Evolutionary conservation across 2,329 filamentous ascomycete species (phyloP), one percentile per base, ranked within the genome.

Genomic region (Penicillium sclerotigenum): DNA sequence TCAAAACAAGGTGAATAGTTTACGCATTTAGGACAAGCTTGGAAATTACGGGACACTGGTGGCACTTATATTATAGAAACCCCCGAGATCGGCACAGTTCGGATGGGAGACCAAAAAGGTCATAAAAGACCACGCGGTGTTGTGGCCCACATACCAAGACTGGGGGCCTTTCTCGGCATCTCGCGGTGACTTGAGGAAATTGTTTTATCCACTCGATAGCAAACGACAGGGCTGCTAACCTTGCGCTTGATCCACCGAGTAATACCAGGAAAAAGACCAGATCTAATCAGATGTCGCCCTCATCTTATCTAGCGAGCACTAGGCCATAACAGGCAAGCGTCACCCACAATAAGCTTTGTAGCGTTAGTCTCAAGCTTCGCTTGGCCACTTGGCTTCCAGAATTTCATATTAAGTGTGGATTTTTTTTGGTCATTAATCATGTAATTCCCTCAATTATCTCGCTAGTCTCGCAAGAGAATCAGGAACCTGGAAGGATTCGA

Each of bases 211-310:
- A 52, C 38, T 41, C 13, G 28, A n/a, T n/a, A n/a, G 28, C 20
- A 50, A 29, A 41, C 3, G 13, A 7, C 20, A 24, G 18, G 20
- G 16, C 14, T 41, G 38, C 38, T 31, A 28, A 22, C 22, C 22
- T 42, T 3, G 14, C 3, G 9, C 49, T 42, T 3, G 22, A 18
- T 11, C 38, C 49, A 52, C 49, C 11, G 16, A 22, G 11, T 9
- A 28, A 37, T 4, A 28, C 7, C 4, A 28, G 24, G 13, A 2
- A 26, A 8, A 16, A 36, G 31, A 13, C 24, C 14, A 46, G 36
- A 54, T 54, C 51, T 54, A 54, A 54, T 54, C 43, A 54, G 51
- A 54, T 54, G 29, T 33, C 22, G 22, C 36, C 16, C 43, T 54
- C 36, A 40, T 49, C 37, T 48, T 36, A 54, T 54, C 52, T 18